These are phyloP conservation scores for Gaertneriomyces semiglobifer DNA, from an alignment of 192 early-diverging fungal species.

Conservation along the genomic window DNA sequence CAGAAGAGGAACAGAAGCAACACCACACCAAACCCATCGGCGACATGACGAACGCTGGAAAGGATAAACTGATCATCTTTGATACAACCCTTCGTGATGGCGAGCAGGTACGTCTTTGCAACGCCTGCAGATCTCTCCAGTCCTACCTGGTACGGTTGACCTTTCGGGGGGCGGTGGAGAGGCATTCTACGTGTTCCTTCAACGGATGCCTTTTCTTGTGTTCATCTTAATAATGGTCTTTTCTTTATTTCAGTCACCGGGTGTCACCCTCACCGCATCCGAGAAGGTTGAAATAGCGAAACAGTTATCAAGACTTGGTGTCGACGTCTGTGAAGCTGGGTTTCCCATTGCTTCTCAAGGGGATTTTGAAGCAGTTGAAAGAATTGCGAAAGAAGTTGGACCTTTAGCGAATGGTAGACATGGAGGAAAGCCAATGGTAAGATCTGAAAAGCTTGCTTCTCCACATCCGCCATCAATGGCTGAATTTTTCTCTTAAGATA, in stretches of 20 bases:
- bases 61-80: conserved; percentile 82
- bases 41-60: conserved; percentile 65
- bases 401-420: conserved; percentile 71
- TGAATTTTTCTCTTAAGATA: conserved; percentile 40
- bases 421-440: conserved; percentile 73
- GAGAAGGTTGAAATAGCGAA: conserved; percentile 96
- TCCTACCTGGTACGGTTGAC: conserved; percentile 12
- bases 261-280: conserved; percentile 84
- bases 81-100: conserved; percentile 97
- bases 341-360: conserved; percentile 92
- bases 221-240: background rate
- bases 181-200: background rate
- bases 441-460: conserved; percentile 12
- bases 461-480: background rate
- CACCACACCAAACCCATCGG: no score
- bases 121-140: conserved; percentile 17
- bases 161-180: background rate
- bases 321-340: conserved; percentile 94
- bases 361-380: conserved; percentile 92
- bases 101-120: conserved; percentile 67
- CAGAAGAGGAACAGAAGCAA: no score
- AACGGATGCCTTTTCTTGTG: background rate
- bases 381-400: conserved; percentile 91
- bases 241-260: conserved; percentile 70
- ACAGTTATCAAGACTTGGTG: conserved; percentile 88